These are phyloP conservation scores for Styphnolobium japonicum DNA, from an alignment of 306 rosid species.

Conservation along the genomic window DNA sequence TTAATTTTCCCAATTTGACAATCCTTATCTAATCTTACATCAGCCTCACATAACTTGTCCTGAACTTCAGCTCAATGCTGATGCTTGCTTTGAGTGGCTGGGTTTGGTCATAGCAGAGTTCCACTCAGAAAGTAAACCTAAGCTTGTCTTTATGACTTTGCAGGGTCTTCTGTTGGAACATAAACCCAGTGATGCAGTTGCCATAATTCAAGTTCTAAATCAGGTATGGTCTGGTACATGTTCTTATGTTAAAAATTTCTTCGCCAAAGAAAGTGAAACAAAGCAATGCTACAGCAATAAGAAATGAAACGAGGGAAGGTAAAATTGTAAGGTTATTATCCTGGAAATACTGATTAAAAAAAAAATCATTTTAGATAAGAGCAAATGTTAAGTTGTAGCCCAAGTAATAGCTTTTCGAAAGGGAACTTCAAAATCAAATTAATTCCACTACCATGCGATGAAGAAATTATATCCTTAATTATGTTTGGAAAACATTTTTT, in stretches of 20 bases:
- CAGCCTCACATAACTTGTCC: not conserved
- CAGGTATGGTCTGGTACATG: conserved; percentile 57
- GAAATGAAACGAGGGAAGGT: conserved; percentile 6
- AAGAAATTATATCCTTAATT: conserved; percentile 1
- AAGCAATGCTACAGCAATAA: not conserved
- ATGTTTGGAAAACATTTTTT: not conserved
- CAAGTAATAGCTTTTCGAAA: not conserved
- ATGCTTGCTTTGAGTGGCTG: not conserved
- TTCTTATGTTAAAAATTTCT: not conserved
- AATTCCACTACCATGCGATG: not conserved
- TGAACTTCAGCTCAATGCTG: not conserved
- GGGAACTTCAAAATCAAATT: not conserved
- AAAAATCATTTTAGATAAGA: not conserved
- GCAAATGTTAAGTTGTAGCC: conserved; percentile 3
- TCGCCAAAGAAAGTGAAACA: not conserved
- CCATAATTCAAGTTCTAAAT: conserved; percentile 58
- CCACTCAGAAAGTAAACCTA: not conserved
- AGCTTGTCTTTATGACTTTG: conserved; percentile 6
- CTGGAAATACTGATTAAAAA: not conserved
- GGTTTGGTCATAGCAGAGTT: not conserved
- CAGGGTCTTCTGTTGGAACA: conserved; percentile 76
- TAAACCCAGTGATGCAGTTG: conserved; percentile 73
- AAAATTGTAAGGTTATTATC: conserved; percentile 5
- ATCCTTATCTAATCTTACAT: not conserved
- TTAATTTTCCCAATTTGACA: not conserved